These are phyloP conservation scores for Thelonectria blattea DNA, from an alignment of 2,329 filamentous ascomycete genomes.

Conservation along the genomic window DNA sequence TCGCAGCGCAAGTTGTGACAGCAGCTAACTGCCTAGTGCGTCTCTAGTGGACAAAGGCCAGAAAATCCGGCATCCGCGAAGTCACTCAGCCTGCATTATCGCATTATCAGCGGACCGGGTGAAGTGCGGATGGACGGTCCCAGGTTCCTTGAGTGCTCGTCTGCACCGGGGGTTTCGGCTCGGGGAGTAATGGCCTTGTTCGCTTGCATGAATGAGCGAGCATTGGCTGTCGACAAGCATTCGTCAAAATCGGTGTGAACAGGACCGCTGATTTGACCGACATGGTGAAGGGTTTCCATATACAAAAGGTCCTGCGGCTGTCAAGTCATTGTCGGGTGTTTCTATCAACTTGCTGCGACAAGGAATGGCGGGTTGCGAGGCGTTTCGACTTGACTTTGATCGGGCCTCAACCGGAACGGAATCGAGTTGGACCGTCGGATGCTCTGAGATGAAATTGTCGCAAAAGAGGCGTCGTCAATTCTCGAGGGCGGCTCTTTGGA, in stretches of 20 bases:
- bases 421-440: not conserved
- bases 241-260: slow-evolving; percentile 15
- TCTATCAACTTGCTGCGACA: not conserved
- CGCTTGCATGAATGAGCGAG: slow-evolving; percentile 18
- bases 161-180: slow-evolving; percentile 16
- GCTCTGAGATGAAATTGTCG: not conserved
- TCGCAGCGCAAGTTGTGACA: slow-evolving; percentile 7
- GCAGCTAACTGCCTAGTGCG: slow-evolving; percentile 20
- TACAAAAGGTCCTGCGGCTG: not conserved
- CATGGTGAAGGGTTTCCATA: not conserved
- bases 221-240: slow-evolving; percentile 16
- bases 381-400: not conserved
- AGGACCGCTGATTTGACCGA: slow-evolving; percentile 11
- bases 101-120: slow-evolving; percentile 11
- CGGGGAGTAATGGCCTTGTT: slow-evolving; percentile 4
- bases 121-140: slow-evolving; percentile 17
- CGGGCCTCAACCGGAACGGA: not conserved
- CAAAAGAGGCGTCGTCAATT: not conserved
- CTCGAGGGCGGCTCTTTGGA: not conserved
- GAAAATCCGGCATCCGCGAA: slow-evolving; percentile 5
- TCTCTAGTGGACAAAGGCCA: slow-evolving; percentile 18
- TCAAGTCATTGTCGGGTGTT: not conserved
- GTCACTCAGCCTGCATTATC: slow-evolving; percentile 13
- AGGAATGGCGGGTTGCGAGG: not conserved
- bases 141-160: slow-evolving; percentile 5